Evolutionary conservation across 2,329 filamentous ascomycete species (phyloP).

Genomic region (Penicillium sp.): DNA sequence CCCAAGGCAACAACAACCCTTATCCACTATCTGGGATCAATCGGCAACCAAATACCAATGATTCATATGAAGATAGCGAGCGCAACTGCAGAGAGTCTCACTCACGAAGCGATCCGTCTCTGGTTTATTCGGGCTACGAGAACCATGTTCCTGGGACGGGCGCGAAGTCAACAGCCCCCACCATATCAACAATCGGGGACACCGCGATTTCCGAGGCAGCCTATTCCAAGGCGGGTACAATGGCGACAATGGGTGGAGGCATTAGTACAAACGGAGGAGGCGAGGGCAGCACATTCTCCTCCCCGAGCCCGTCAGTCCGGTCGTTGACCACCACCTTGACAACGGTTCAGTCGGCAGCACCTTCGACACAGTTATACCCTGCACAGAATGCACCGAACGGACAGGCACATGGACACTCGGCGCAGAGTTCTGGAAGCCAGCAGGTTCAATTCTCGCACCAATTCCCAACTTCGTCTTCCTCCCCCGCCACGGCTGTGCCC

Average conservation of each 20-base stretch:
- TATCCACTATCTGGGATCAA: conserved; percentile 76
- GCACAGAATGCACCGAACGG: conserved; percentile 32
- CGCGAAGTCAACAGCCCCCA: conserved; percentile 73
- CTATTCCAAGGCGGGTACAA: conserved; percentile 79
- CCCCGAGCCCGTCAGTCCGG: conserved; percentile 63
- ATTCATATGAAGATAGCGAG: conserved; percentile 53
- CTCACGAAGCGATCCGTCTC: conserved; percentile 60
- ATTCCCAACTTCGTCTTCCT: conserved; percentile 51
- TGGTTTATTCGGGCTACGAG: conserved; percentile 62
- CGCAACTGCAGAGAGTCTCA: conserved; percentile 55
- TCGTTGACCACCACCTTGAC: conserved; percentile 67
- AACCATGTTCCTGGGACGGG: conserved; percentile 61
- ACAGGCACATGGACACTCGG: conserved; percentile 34
- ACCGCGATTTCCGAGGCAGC: conserved; percentile 72
- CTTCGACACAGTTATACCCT: conserved; percentile 49
- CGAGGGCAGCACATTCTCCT: conserved; percentile 66
- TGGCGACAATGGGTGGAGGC: conserved; percentile 61
- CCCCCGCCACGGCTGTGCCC: conserved; percentile 61
- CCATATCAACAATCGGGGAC: conserved; percentile 80
- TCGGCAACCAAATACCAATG: conserved; percentile 43
- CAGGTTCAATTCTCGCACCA: conserved; percentile 60
- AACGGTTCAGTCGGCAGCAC: conserved; percentile 63
- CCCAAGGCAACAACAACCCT: conserved; percentile 75
- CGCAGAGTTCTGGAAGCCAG: conserved; percentile 39
- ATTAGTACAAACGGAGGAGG: conserved; percentile 67